Percentiles rank a stretch among this genome's conserved stretches.
Evolutionary conservation across 441 rosid species (phyloP).

Genomic region (Pelargonium cotyledonis): DNA sequence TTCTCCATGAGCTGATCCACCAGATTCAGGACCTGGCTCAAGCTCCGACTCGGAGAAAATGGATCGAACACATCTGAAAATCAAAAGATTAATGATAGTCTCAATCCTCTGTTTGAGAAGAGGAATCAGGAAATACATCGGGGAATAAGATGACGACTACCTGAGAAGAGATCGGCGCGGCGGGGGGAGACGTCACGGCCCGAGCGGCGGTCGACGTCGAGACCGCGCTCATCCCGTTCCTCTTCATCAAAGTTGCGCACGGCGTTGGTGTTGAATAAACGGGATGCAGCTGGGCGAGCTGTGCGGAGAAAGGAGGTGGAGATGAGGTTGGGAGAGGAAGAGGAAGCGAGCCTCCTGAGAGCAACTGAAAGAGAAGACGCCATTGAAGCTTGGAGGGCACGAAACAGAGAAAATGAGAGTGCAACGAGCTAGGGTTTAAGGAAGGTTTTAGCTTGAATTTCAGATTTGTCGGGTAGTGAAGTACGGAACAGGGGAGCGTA

Average conservation of each 20-base stretch:
- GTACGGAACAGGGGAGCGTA: no score
- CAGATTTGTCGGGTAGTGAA: no score
- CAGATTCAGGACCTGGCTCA: slow-evolving; percentile 50
- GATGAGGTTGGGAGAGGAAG: no score
- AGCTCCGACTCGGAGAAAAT: slow-evolving; percentile 46
- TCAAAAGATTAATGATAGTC: neutral
- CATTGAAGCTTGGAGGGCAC: no score
- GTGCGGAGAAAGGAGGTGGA: no score
- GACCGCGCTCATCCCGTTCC: slow-evolving; percentile 17
- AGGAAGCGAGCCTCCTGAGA: no score
- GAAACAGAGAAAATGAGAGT: no score
- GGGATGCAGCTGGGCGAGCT: slow-evolving; percentile 22
- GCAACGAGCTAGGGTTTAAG: no score
- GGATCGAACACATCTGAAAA: slow-evolving; percentile 49
- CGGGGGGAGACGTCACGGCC: slow-evolving; percentile 31
- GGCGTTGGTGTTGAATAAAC: slow-evolving; percentile 54
- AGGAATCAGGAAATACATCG: no score
- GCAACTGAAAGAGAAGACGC: no score
- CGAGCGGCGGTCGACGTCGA: slow-evolving; percentile 26
- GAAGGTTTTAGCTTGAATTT: no score
- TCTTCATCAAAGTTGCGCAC: slow-evolving; percentile 27
- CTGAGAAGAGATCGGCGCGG: slow-evolving; percentile 43
- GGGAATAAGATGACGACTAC: slow-evolving; percentile 23
- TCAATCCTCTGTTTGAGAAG: neutral
- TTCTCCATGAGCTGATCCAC: slow-evolving; percentile 51